Evolutionary conservation across 2,329 filamentous ascomycete genomes (phyloP).

Genomic region (Hypomyces perniciosus): DNA sequence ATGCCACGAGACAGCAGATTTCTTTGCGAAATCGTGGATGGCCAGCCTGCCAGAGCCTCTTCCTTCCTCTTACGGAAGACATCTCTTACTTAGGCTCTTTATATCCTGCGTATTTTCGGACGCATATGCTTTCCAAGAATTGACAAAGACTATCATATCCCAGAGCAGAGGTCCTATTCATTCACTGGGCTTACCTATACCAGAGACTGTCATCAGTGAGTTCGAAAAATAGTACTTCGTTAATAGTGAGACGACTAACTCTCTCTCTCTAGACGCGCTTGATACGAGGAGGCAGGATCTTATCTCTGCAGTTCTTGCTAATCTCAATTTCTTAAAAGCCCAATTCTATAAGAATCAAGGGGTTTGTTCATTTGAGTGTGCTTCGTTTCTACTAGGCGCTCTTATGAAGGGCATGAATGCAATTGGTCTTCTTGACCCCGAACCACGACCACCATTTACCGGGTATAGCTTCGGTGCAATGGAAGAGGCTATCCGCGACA

Average conservation of each 20-base stretch:
- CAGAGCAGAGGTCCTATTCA: background rate
- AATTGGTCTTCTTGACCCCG: background rate
- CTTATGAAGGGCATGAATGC: slow-evolving; percentile 1
- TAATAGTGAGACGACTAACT: background rate
- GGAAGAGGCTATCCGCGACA: background rate
- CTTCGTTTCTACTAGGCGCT: background rate
- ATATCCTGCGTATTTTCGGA: background rate
- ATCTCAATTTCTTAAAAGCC: background rate
- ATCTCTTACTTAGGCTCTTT: background rate
- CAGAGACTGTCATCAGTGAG: background rate
- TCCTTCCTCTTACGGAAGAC: background rate
- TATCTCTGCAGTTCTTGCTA: background rate
- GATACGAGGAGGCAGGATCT: background rate
- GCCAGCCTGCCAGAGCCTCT: background rate
- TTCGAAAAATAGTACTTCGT: background rate
- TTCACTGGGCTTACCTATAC: slow-evolving; percentile 1
- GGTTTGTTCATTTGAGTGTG: slow-evolving; percentile 1
- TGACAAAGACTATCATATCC: background rate
- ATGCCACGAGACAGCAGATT: slow-evolving; percentile 35
- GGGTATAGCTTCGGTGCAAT: background rate
- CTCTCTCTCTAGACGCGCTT: background rate
- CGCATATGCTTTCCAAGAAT: fast-evolving
- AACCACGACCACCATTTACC: background rate
- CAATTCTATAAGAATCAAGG: background rate
- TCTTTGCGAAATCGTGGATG: slow-evolving; percentile 23